Evolutionary conservation across 495 filamentous ascomycete genomes (phyloP).

Genomic region (Aspergillus conjunctus): DNA sequence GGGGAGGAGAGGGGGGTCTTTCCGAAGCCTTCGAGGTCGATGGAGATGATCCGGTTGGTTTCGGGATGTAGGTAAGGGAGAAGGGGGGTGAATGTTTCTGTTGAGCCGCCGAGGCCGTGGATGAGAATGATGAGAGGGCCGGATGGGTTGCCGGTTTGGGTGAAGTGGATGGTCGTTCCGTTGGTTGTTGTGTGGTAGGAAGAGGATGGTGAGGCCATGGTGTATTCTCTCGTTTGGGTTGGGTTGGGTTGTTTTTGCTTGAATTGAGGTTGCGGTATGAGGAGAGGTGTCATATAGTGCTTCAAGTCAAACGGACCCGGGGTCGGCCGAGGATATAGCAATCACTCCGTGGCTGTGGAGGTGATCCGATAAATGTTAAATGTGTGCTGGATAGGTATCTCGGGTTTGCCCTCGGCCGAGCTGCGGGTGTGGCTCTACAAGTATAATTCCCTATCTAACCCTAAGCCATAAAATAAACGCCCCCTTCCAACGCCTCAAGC

Average conservation of each 20-base stretch:
- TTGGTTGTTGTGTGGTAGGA: conserved; percentile 8
- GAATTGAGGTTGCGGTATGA: not conserved
- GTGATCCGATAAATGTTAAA: no score
- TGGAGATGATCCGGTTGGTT: not conserved
- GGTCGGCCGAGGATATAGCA: not conserved
- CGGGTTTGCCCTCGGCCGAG: not conserved
- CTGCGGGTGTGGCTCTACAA: not conserved
- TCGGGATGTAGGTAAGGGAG: conserved; percentile 7
- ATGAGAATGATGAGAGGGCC: conserved; percentile 2
- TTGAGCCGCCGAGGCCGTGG: conserved; percentile 15
- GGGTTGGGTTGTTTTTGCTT: not conserved
- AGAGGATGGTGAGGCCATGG: not conserved
- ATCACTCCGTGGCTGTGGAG: not conserved
- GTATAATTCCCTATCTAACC: not conserved
- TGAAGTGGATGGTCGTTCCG: conserved; percentile 12
- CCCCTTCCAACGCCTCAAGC: no score
- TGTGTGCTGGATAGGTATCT: no score
- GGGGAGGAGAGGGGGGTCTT: conserved; percentile 8
- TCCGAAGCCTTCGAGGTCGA: conserved; percentile 13
- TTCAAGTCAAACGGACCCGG: not conserved
- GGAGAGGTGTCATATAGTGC: not conserved
- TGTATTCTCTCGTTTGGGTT: not conserved
- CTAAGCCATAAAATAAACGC: not conserved
- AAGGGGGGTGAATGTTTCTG: conserved; percentile 7
- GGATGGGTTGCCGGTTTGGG: conserved; percentile 8